Percentiles rank a stretch among this genome's conserved stretches.
Conservation (phyloP, 192 early-diverging fungal species). For the Geranomyces michiganensis region DNA sequence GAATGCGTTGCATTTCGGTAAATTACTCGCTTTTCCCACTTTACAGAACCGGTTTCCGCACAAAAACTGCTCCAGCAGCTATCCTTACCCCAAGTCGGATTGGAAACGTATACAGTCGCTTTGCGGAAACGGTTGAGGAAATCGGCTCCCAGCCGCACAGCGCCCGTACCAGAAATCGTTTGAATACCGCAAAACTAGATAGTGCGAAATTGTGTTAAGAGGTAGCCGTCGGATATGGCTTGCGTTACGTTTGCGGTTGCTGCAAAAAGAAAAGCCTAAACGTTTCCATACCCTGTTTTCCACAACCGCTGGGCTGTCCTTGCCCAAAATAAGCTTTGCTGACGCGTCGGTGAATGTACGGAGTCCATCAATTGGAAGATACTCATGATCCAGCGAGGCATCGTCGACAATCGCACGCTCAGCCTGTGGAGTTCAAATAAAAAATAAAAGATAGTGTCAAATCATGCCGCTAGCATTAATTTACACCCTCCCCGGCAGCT, state of each 20-base stretch:
- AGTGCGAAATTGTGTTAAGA: background rate
- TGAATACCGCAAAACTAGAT: slow-evolving; percentile 66
- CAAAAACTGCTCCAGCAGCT: too few species aligned
- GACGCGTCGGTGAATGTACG: slow-evolving; percentile 79
- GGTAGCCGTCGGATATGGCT: background rate
- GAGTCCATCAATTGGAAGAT: slow-evolving; percentile 86
- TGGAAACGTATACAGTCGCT: slow-evolving; percentile 81
- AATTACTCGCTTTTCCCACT: too few species aligned
- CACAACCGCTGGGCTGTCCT: slow-evolving; percentile 66
- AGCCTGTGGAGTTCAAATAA: too few species aligned
- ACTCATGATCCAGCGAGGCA: slow-evolving; percentile 85
- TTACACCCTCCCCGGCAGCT: too few species aligned
- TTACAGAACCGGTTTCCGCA: too few species aligned
- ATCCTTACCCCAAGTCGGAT: slow-evolving; percentile 91
- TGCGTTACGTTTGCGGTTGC: background rate
- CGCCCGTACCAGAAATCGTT: slow-evolving; percentile 96
- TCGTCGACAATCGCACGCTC: slow-evolving; percentile 74
- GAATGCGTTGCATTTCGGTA: too few species aligned
- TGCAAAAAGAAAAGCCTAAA: too few species aligned
- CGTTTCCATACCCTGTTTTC: slow-evolving; percentile 66
- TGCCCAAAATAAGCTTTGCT: slow-evolving; percentile 80
- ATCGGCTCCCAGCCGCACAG: slow-evolving; percentile 79
- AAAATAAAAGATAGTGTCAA: background rate
- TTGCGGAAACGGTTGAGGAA: slow-evolving; percentile 78
- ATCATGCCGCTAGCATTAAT: too few species aligned